Evolutionary conservation across 352 stramenopile genomes (phyloP), one percentile per base, ranked within the genome.

Genomic region (Pythium aristosporum): DNA sequence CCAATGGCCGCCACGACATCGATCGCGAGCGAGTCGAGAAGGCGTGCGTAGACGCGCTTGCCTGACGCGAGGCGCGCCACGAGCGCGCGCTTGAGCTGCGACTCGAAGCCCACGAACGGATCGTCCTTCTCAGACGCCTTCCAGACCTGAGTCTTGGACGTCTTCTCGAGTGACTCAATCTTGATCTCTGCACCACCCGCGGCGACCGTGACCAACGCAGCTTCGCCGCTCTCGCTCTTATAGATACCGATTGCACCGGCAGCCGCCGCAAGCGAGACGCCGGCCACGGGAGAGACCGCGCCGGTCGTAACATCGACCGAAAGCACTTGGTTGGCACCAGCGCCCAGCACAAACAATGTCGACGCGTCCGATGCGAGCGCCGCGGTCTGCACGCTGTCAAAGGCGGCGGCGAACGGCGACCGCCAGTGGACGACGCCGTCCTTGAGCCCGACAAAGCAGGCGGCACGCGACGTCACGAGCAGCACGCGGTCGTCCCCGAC

Each of bases 21-120:
- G 16, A 87, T 55, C 9, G 56, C 57, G 36, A 91, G 53, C 36
- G 68, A 69, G 7, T 57, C 44, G 41, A 75, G 66, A 28, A 93
- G 73, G 39, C 80, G 86, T 8, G 80, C 30, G 48, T 88, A 83
- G 39, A 80, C 76, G 32, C 76, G 79, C 70, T 87, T 82, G n/a
- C 80, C 82, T 15, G 74, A 87, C 2, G 69, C 61, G 30, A 91
- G 61, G n/a, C 63, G 43, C 23, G 85, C 50, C 8, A 91, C 79
- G 21, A 93, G 58, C 20, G 75, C 64, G 59, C 74, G 77, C 37
- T 69, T 73, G 44, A 87, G 71, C 41, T 51, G 69, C 8, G 54
- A 16, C 51, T 88, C 77, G 28, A 91, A 63, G 2, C 67, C 68
- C 25, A 61, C 69, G 41, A 89, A 76, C 47, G 60, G 64, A 12